Percentiles rank a stretch among this genome's conserved stretches.
phyloP scores from a whole-genome alignment of 2,329 filamentous ascomycete genomes.

The Clarireedia hainanense region DNA sequence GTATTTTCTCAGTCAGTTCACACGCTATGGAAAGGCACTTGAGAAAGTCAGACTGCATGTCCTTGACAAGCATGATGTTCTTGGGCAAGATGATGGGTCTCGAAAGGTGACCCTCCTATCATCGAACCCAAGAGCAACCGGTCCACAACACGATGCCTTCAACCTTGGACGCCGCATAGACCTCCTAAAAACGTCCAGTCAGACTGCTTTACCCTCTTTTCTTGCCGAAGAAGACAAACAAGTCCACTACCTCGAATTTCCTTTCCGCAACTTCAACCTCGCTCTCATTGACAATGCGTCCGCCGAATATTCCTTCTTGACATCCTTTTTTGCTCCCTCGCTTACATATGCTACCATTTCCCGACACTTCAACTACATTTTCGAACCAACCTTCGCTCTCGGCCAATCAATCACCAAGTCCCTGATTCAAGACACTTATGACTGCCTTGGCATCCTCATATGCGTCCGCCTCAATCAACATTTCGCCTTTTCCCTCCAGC shows the following conservation, averaged over 20 bases:
- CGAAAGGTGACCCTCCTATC: slow-evolving; percentile 55
- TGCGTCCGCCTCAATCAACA: slow-evolving; percentile 91
- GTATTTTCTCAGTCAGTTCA: slow-evolving; percentile 93
- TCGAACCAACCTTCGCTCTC: slow-evolving; percentile 81
- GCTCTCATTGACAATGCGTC: slow-evolving; percentile 90
- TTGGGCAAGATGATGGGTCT: slow-evolving; percentile 69
- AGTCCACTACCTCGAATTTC: slow-evolving; percentile 79
- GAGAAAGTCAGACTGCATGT: slow-evolving; percentile 77
- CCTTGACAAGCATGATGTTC: slow-evolving; percentile 74
- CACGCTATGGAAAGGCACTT: slow-evolving; percentile 75
- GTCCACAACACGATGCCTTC: slow-evolving; percentile 74
- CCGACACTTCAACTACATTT: slow-evolving; percentile 78
- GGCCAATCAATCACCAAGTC: slow-evolving; percentile 70
- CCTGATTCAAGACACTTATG: slow-evolving; percentile 68
- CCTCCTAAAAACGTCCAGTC: slow-evolving; percentile 64
- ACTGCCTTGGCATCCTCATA: slow-evolving; percentile 81
- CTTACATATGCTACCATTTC: slow-evolving; percentile 70
- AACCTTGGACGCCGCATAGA: slow-evolving; percentile 82
- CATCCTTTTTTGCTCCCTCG: slow-evolving; percentile 77
- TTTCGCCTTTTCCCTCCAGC: slow-evolving; percentile 87
- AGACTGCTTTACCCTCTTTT: slow-evolving; percentile 75
- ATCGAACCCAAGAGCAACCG: slow-evolving; percentile 41
- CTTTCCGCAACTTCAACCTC: slow-evolving; percentile 91
- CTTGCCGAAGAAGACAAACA: slow-evolving; percentile 83
- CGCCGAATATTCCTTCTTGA: slow-evolving; percentile 90